These are phyloP conservation scores for Zygnema circumcarinatum DNA, from an alignment of 139 green algal genomes.

Conservation along the genomic window DNA sequence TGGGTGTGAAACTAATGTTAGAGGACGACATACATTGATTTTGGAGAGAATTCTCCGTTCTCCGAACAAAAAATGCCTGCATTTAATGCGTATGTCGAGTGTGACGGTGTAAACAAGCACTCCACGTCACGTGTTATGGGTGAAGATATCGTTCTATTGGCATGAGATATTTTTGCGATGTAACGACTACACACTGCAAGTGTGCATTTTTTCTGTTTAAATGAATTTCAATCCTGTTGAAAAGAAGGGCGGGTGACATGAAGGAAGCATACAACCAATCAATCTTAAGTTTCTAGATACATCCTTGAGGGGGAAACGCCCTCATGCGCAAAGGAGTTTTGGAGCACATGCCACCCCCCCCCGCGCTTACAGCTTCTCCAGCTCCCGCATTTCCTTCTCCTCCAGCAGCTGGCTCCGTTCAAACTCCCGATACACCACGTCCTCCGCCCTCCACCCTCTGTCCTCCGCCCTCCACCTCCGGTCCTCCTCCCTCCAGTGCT, in stretches of 20 bases:
- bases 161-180: neutral
- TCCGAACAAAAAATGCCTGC: neutral
- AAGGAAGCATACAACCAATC: neutral
- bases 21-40: neutral
- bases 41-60: neutral
- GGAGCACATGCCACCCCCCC: too few relatives aligned
- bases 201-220: too few relatives aligned
- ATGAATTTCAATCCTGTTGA: neutral
- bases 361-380: neutral
- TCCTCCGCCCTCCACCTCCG: conserved; percentile 36
- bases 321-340: too few relatives aligned
- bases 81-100: too few relatives aligned
- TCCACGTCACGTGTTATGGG: neutral
- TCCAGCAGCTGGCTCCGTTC: conserved; percentile 17
- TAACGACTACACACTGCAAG: too few relatives aligned
- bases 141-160: neutral
- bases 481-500: conserved; percentile 51
- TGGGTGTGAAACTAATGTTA: too few relatives aligned
- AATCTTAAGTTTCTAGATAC: neutral
- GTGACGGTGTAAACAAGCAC: too few relatives aligned
- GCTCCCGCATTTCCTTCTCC: conserved; percentile 36
- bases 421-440: conserved; percentile 42
- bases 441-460: conserved; percentile 36
- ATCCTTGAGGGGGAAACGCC: neutral
- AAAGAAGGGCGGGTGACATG: neutral